Base-by-base conservation (phyloP, 805 yeast genomes). In the Wickerhamiella brachini region DNA sequence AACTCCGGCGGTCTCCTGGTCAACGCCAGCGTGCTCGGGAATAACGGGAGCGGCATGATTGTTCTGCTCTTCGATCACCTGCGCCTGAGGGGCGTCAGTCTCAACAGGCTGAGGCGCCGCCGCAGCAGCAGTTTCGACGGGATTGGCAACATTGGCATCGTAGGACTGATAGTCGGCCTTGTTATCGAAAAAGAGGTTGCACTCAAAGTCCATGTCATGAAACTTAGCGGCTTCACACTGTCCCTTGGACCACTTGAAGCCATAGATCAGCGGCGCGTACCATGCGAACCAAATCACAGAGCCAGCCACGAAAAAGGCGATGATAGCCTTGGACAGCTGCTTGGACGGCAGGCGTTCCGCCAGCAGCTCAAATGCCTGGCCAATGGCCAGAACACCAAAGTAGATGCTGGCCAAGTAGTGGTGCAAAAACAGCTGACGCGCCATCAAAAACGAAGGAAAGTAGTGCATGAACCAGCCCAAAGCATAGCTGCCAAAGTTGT, bases 351-450 rank as follows among this genome's bases (percentile, higher is more conserved):
- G 49, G 23, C 59, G 49, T 18, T 60, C 56, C 41, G 62, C 54
- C 41, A 67, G 24, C 41, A 67, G 60, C 55, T 71, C 72, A 59
- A 68, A 62, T 41, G 54, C 60, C 59, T 83, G 89, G n/a, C 84
- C 85, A 49, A 86, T 70, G 2, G 83, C 85, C 56, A 86, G 72
- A 50, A 85, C 72, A 46, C 87, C 93, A 68, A 93, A 93, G 70
- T 87, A 93, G 49, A 86, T 76, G 1, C 97, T 86, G 51, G 96
- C 97, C 57, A 93, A 71, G 65, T 88, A 88, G 68, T 89, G 97
- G 65, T 89, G 97, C 65, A 89, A 74, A 71, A 90, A 89, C 64
- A 85, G 83, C 69, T 89, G 97, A 71, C 97, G 83, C 54, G 78
- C 76, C 97, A 90, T 89, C 61, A 89, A 72, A 70, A 78, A 89